These are phyloP conservation scores for Silene conica DNA, from an alignment of 148 eudicot species.

Conservation along the genomic window DNA sequence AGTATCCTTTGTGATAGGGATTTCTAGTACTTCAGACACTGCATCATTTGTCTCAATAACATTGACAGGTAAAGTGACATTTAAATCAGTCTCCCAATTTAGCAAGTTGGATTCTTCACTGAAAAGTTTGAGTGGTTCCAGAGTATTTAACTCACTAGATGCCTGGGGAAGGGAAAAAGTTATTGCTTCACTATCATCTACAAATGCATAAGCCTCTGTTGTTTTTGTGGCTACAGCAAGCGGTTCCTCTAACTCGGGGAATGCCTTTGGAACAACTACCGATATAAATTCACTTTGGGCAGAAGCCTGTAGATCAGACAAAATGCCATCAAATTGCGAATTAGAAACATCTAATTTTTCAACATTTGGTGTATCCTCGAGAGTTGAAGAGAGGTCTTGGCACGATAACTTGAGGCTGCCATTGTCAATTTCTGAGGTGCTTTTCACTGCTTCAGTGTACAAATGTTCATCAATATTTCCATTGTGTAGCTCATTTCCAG, in stretches of 20 bases:
- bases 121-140: conserved; percentile 17
- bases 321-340: conserved; percentile 7
- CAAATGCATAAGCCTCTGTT: conserved; percentile 17
- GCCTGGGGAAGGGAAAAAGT: conserved; percentile 23
- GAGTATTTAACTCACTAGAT: conserved; percentile 25
- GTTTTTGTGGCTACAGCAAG: background rate
- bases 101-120: conserved; percentile 19
- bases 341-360: conserved; percentile 20
- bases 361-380: conserved; percentile 26
- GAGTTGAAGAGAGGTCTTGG: conserved; percentile 24
- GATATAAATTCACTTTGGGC: background rate
- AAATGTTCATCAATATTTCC: conserved; percentile 24
- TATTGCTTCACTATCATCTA: conserved; percentile 24
- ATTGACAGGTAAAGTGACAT: conserved; percentile 22
- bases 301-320: conserved; percentile 7
- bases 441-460: conserved; percentile 27
- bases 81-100: conserved; percentile 29
- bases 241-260: background rate
- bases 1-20: conserved; percentile 17
- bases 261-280: background rate
- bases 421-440: conserved; percentile 15
- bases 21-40: conserved; percentile 25
- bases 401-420: conserved; percentile 14
- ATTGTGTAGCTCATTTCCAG: conserved; percentile 28
- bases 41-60: conserved; percentile 23